Conservation (phyloP, 2,329 filamentous ascomycete genomes). For the Xylaria sp. region DNA sequence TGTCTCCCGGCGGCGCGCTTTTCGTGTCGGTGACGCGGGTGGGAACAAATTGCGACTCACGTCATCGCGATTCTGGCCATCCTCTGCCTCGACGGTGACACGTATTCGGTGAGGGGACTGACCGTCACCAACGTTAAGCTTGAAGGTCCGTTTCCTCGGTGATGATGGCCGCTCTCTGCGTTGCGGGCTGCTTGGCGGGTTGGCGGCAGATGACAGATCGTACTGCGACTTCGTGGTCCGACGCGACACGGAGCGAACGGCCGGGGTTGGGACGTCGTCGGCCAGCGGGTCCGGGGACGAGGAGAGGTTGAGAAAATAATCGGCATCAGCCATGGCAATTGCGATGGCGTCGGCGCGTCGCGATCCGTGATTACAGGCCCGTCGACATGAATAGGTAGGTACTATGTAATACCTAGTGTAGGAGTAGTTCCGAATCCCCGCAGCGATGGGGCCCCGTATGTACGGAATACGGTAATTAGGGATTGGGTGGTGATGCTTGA, state of each 20-base stretch:
- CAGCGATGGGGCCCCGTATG: not conserved
- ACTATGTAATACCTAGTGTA: not conserved
- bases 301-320: slow-evolving; percentile 28
- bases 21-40: slow-evolving; percentile 38
- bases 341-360: slow-evolving; percentile 15
- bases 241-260: slow-evolving; percentile 22
- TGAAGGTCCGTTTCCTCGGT: slow-evolving; percentile 52
- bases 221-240: slow-evolving; percentile 24
- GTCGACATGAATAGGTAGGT: slow-evolving; percentile 9
- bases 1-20: slow-evolving; percentile 34
- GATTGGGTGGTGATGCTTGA: slow-evolving; percentile 11
- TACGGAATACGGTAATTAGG: not conserved
- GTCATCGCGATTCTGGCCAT: slow-evolving; percentile 25
- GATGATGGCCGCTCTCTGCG: slow-evolving; percentile 37
- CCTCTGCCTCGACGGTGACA: slow-evolving; percentile 50
- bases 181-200: slow-evolving; percentile 42
- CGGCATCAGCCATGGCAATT: slow-evolving; percentile 23
- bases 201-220: slow-evolving; percentile 36
- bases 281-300: slow-evolving; percentile 35
- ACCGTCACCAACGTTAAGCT: slow-evolving; percentile 50
- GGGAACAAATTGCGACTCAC: slow-evolving; percentile 34
- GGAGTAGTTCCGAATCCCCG: not conserved
- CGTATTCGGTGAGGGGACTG: slow-evolving; percentile 47
- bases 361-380: not conserved
- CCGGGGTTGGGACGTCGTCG: slow-evolving; percentile 27